Evolutionary conservation across 805 yeast species (phyloP).

Genomic region (Osmozyma mogii): DNA sequence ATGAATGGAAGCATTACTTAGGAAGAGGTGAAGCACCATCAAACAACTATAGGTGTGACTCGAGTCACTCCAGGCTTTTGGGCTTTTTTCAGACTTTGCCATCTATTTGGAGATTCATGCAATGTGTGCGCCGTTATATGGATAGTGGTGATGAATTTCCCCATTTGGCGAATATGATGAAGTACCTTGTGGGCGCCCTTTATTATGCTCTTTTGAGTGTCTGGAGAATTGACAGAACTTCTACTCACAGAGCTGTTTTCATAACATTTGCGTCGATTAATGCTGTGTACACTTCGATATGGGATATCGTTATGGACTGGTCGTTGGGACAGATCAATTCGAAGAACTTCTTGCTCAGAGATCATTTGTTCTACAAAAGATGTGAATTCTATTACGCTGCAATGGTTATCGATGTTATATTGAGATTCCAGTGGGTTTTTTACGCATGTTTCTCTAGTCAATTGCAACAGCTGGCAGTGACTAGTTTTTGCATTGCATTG

Average conservation of each 20-base stretch:
- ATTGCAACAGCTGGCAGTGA: slow-evolving; percentile 79
- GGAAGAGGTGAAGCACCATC: slow-evolving; percentile 22
- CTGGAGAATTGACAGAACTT: slow-evolving; percentile 54
- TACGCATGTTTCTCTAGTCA: slow-evolving; percentile 72
- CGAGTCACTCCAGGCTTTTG: slow-evolving; percentile 63
- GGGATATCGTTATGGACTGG: slow-evolving; percentile 98
- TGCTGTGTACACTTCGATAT: slow-evolving; percentile 57
- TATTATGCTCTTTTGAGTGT: slow-evolving; percentile 70
- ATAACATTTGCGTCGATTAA: slow-evolving; percentile 70
- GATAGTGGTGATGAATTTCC: slow-evolving; percentile 97
- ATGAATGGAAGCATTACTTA: slow-evolving; percentile 55
- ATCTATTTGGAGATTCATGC: slow-evolving; percentile 82
- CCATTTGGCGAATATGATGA: slow-evolving; percentile 80
- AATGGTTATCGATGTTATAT: slow-evolving; percentile 59
- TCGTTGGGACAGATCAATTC: slow-evolving; percentile 67
- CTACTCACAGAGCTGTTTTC: slow-evolving; percentile 45
- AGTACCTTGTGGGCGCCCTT: slow-evolving; percentile 59
- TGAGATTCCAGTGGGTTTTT: slow-evolving; percentile 89
- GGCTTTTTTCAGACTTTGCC: slow-evolving; percentile 86
- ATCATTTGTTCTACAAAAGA: slow-evolving; percentile 55
- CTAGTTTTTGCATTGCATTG: slow-evolving; percentile 75
- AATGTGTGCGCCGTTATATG: slow-evolving; percentile 82
- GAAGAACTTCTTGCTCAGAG: slow-evolving; percentile 52
- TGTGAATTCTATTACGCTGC: slow-evolving; percentile 64
- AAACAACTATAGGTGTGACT: slow-evolving; percentile 51